These are phyloP conservation scores for Endoconidiophora polonica DNA, from an alignment of 2,329 filamentous ascomycete species.

Conservation along the genomic window DNA sequence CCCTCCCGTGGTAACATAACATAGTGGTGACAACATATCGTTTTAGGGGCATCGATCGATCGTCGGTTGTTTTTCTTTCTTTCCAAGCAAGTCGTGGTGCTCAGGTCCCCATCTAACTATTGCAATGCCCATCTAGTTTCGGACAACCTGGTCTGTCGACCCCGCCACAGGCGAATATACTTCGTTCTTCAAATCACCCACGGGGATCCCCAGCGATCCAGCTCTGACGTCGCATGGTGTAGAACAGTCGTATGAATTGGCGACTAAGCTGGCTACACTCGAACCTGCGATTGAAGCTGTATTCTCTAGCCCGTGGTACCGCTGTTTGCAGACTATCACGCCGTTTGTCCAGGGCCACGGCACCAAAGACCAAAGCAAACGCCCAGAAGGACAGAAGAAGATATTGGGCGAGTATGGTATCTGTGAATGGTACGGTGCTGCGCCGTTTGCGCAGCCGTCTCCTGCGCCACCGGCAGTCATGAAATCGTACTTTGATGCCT, in stretches of 20 bases:
- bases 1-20: neutral
- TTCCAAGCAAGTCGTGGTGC: neutral
- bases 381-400: slow-evolving; percentile 17
- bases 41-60: neutral
- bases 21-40: slow-evolving; percentile 14
- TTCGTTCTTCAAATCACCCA: slow-evolving; percentile 59
- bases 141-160: slow-evolving; percentile 78
- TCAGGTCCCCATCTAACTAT: slow-evolving; percentile 4
- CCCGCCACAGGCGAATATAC: slow-evolving; percentile 63
- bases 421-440: slow-evolving; percentile 83
- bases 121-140: slow-evolving; percentile 43
- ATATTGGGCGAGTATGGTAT: slow-evolving; percentile 41
- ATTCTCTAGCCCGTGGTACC: slow-evolving; percentile 76
- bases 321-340: slow-evolving; percentile 68
- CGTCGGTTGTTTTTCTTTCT: neutral
- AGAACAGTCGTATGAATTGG: slow-evolving; percentile 65
- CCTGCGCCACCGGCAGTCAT: slow-evolving; percentile 51
- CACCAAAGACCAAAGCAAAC: slow-evolving; percentile 11
- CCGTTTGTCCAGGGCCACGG: slow-evolving; percentile 44
- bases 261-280: slow-evolving; percentile 41
- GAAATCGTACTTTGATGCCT: slow-evolving; percentile 48
- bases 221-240: slow-evolving; percentile 77
- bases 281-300: slow-evolving; percentile 55
- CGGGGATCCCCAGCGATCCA: slow-evolving; percentile 75
- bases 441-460: slow-evolving; percentile 68